Evolutionary conservation across 345 rosid species (phyloP), one percentile per base, ranked within the genome.

Genomic region (Salix suchowensis): DNA sequence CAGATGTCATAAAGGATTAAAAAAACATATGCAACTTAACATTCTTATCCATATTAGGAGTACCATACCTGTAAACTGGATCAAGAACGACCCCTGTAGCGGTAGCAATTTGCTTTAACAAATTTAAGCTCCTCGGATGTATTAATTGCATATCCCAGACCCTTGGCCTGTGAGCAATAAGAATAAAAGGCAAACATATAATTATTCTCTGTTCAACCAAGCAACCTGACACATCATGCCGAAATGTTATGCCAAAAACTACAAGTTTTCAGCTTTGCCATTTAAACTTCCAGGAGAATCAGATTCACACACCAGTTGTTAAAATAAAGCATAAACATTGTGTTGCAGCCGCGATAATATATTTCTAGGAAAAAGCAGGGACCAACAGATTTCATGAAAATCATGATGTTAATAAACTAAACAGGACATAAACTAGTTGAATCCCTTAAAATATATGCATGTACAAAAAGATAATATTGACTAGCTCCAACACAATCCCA

Each of bases 131-230:
- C 97, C 74, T 91, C 96, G 21, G 89, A 48, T 1, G 96, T 87
- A 82, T 80, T 95, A 69, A 91, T 86, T 74, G 98, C 97, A 85
- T 95, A 93, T 74, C 97, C 98, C 65, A 86, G 73, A 79, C 97
- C 94, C 86, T 93, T 93, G 72, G 97, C 97, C 98, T 93, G 85
- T 65, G 72, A 73, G 54, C 24, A 18, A 67, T 73, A 68, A 30
- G 46, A 4, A 44, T 15, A 11, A 58, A 39, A 21, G 48, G n/a
- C 26, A 34, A 11, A 32, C 21, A 74, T 21, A 42, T 14, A 21
- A 58, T 36, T 10, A 42, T 9, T 23, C 6, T 60, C n/a, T 16
- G 36, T 24, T 68, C 16, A 64, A 62, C 70, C 34, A 65, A n/a
- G 18, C 52, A 14, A 46, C 52, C 52, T 12, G 52, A 46, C 18